These are phyloP conservation scores for Apiospora marii DNA, from an alignment of 2,329 filamentous ascomycete genomes.

Conservation along the genomic window DNA sequence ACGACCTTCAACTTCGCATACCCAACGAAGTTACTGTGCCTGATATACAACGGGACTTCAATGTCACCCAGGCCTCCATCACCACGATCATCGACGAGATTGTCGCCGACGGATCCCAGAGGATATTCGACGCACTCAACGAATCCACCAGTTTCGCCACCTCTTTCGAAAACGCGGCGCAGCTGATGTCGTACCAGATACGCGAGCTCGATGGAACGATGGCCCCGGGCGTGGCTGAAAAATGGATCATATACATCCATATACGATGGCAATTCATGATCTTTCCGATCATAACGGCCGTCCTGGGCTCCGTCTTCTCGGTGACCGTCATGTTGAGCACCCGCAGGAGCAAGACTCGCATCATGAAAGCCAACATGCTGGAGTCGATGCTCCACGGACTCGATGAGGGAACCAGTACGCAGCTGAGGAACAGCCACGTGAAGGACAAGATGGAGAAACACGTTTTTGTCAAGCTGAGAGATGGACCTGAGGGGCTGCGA, in stretches of 20 bases:
- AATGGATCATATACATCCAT: slow-evolving; percentile 32
- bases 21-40: not conserved
- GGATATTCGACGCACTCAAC: not conserved
- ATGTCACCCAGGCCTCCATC: not conserved
- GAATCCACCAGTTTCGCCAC: slow-evolving; percentile 18
- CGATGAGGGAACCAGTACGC: not conserved
- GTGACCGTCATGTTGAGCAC: not conserved
- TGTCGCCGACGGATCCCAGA: not conserved
- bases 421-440: not conserved
- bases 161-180: slow-evolving; percentile 31
- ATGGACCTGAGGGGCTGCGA: not conserved
- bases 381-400: not conserved
- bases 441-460: not conserved
- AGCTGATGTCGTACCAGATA: slow-evolving; percentile 31
- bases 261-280: slow-evolving; percentile 33
- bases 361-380: not conserved
- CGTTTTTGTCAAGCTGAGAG: not conserved
- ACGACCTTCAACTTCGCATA: not conserved
- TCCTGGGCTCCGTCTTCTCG: not conserved
- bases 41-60: not conserved
- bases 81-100: not conserved
- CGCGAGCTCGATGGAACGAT: slow-evolving; percentile 29
- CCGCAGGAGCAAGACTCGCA: not conserved
- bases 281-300: not conserved
- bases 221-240: slow-evolving; percentile 23